Base-by-base conservation (phyloP, 306 rosid genomes). In the Calophaca sinica region DNA sequence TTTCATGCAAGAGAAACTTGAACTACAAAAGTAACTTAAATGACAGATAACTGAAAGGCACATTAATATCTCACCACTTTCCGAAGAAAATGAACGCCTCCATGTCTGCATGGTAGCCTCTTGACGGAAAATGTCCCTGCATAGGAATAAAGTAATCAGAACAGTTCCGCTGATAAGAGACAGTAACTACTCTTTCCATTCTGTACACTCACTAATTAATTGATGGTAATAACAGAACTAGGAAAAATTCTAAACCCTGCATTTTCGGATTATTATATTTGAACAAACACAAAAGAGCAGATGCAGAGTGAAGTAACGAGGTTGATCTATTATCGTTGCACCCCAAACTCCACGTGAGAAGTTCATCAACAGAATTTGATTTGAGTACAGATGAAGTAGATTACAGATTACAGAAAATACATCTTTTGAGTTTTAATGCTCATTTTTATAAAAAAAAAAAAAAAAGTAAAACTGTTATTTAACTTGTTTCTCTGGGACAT, bases 11-110 rank as follows among this genome's bases (percentile, higher is more conserved):
- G 69, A 75, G 33, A 63, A 79, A 39, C 31, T 11, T 46, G 10
- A n/a, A 57, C 14, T 31, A 58, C 5, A 75, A 7, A 36, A 14
- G 62, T 14, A 72, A 54, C 54, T 54, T 35, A 49, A 66, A 73
- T 9, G 74, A 66, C 8, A 51, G 63, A 71, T 69, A 44, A 42
- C 9, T 44, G 65, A 74, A 74, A 75, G 57, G 36, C 50, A 52
- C 2, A 15, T 66, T 57, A 20, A 80, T 50, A 69, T 70, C 84
- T 73, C 70, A 88, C 97, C 97, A 77, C 64, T 90, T 20, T 90
- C 93, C 5, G 98, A 90, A 74, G 98, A 90, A 80, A 90, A 93
- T 33, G 66, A 79, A 66, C 88, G 89, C 80, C 86, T 83, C 86
- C 83, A 74, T 70, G 80, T 70, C 84, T 80, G 82, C 71, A 62